Evolutionary conservation across 495 filamentous ascomycete genomes (phyloP), one percentile per base, ranked within the genome.

Genomic region (Xylaria intraflava): DNA sequence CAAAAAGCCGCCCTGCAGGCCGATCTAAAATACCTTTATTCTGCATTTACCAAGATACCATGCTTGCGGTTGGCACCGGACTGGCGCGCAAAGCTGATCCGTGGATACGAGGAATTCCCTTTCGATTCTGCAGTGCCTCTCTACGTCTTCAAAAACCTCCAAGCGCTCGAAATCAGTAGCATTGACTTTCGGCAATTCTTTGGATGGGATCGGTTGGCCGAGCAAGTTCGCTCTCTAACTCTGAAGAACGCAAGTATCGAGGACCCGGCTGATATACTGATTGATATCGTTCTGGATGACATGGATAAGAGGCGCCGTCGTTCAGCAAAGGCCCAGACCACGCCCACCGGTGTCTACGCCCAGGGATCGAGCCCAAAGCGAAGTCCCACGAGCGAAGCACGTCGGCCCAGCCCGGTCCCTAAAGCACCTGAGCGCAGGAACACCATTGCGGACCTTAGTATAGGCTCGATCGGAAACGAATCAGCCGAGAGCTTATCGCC

Each of bases 81-180:
- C 69, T 89, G 88, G 69, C 87, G 88, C 44, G 89, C 90, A 31
- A 83, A 86, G 38, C 71, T 95, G 61, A 95, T 98, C 57, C 79
- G 83, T 53, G 92, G 91, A 27, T 97, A 90, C 64, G 93, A 98
- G 68, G 93, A 96, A 64, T 98, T 98, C 62, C 93, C 93, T 3
- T 96, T 98, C 68, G 93, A 98, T 65, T 93, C 89, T 35, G 93
- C 93, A n/a, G 93, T 98, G 23, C 93, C 93, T 16, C 73, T 97
- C 10, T 84, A 90, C 66, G 85, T 87, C 23, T 97, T 98, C 79
- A 97, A 98, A 75, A 98, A 97, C 62, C 70, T 96, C 44, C 90
- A 89, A 69, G 84, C 87, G 9, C 76, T 98, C 59, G 93, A 97
- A 70, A 89, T 98, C 39, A 89, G 84, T 69, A 90, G 95, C 66